Conservation (phyloP, 257 asterid genomes). For the Avicennia marina region DNA sequence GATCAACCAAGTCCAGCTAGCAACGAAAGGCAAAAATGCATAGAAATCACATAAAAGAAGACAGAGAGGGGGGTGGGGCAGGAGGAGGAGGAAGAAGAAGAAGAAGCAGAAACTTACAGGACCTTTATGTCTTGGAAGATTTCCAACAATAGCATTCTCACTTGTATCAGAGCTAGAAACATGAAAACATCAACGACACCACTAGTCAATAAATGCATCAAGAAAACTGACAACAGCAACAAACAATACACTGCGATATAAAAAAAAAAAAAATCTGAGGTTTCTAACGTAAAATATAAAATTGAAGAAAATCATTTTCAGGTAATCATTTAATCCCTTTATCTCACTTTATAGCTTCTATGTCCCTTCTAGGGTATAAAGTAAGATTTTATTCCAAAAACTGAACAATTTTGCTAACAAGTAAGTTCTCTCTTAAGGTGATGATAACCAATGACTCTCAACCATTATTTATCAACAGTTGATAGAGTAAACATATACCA, state of each 20-base stretch:
- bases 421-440: not conserved
- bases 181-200: not conserved
- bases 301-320: no score
- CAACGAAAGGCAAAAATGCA: not conserved
- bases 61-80: no score
- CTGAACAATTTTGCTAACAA: not conserved
- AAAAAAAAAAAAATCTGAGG: slow-evolving; percentile 6
- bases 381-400: not conserved
- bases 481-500: not conserved
- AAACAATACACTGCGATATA: not conserved
- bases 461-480: not conserved
- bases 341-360: no score
- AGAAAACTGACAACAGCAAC: not conserved
- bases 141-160: slow-evolving; percentile 60
- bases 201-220: not conserved
- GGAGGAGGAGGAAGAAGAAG: no score
- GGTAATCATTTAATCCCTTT: no score
- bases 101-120: slow-evolving; percentile 69
- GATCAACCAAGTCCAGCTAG: not conserved
- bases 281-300: not conserved
- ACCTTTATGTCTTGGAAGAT: slow-evolving; percentile 79
- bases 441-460: not conserved
- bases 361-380: no score
- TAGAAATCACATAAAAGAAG: slow-evolving; percentile 12
- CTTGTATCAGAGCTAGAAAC: slow-evolving; percentile 35